Evolutionary conservation across 257 asterid genomes (phyloP).

Genomic region (Solanum rostratum): DNA sequence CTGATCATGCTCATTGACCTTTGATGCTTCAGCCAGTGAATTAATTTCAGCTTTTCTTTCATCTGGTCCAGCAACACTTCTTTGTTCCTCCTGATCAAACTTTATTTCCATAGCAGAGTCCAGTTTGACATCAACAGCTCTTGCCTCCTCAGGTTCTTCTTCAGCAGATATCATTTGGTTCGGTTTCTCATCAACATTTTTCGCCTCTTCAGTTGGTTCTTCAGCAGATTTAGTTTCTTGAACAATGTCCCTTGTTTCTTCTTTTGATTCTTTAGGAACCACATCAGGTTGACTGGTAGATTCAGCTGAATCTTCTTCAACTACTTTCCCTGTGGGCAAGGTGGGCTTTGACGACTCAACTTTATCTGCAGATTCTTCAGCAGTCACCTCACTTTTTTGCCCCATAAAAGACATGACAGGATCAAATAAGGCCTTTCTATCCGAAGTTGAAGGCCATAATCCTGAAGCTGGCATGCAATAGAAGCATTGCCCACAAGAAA

Average conservation of each 20-base stretch:
- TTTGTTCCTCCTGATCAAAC: slow-evolving; percentile 19
- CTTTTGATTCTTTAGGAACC: slow-evolving; percentile 26
- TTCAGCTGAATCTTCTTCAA: slow-evolving; percentile 25
- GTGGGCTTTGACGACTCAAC: slow-evolving; percentile 20
- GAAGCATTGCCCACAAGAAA: neutral
- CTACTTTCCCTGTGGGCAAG: slow-evolving; percentile 22
- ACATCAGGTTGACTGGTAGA: slow-evolving; percentile 19
- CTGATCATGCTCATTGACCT: slow-evolving; percentile 30
- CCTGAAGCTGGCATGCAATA: slow-evolving; percentile 46
- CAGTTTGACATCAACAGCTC: slow-evolving; percentile 25
- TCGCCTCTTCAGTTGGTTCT: neutral
- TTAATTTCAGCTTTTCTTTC: slow-evolving; percentile 25
- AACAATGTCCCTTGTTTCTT: slow-evolving; percentile 12
- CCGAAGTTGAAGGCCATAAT: slow-evolving; percentile 58
- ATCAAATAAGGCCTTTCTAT: slow-evolving; percentile 49
- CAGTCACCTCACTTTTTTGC: slow-evolving; percentile 41
- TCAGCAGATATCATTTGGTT: neutral
- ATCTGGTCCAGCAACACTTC: slow-evolving; percentile 21
- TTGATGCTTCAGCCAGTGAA: slow-evolving; percentile 28
- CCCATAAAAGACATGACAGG: slow-evolving; percentile 80
- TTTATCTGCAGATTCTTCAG: slow-evolving; percentile 30
- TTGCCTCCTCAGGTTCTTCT: slow-evolving; percentile 10
- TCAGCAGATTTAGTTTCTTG: slow-evolving; percentile 4
- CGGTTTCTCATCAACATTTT: neutral
- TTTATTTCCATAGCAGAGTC: slow-evolving; percentile 25